Evolutionary conservation across 805 yeast genomes (phyloP).

Genomic region (Ogataea allantospora): DNA sequence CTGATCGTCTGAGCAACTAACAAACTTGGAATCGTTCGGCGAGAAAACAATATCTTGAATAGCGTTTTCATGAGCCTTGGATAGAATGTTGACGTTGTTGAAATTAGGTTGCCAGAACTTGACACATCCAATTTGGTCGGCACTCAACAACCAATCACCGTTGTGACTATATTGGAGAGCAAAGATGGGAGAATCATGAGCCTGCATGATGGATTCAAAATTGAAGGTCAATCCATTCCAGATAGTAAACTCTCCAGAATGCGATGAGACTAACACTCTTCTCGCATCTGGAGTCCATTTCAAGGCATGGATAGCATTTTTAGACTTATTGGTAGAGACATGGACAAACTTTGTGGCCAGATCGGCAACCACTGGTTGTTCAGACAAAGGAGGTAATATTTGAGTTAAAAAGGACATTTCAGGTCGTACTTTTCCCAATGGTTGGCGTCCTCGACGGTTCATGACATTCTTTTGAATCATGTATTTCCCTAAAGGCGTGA

Average conservation of each 20-base stretch:
- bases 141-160: slow-evolving; percentile 92
- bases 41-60: slow-evolving; percentile 85
- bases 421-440: slow-evolving; percentile 59
- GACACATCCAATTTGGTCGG: slow-evolving; percentile 87
- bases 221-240: slow-evolving; percentile 97
- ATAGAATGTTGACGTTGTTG: slow-evolving; percentile 82
- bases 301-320: slow-evolving; percentile 86
- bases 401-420: slow-evolving; percentile 65
- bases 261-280: slow-evolving; percentile 82
- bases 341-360: slow-evolving; percentile 82
- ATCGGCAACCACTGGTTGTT: slow-evolving; percentile 54
- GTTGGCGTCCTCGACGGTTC: slow-evolving; percentile 34
- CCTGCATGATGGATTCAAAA: slow-evolving; percentile 97
- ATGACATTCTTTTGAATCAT: slow-evolving; percentile 45
- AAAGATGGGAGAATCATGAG: slow-evolving; percentile 89
- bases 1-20: slow-evolving; percentile 93
- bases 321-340: slow-evolving; percentile 84
- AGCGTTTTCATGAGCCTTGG: slow-evolving; percentile 74
- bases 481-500: slow-evolving; percentile 70
- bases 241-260: slow-evolving; percentile 91
- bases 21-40: slow-evolving; percentile 87
- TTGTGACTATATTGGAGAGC: slow-evolving; percentile 79
- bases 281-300: slow-evolving; percentile 97
- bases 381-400: slow-evolving; percentile 59
- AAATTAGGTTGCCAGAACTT: slow-evolving; percentile 98